phyloP scores from a whole-genome alignment of 177 flowering plant genomes.

The Telopea speciosissima region DNA sequence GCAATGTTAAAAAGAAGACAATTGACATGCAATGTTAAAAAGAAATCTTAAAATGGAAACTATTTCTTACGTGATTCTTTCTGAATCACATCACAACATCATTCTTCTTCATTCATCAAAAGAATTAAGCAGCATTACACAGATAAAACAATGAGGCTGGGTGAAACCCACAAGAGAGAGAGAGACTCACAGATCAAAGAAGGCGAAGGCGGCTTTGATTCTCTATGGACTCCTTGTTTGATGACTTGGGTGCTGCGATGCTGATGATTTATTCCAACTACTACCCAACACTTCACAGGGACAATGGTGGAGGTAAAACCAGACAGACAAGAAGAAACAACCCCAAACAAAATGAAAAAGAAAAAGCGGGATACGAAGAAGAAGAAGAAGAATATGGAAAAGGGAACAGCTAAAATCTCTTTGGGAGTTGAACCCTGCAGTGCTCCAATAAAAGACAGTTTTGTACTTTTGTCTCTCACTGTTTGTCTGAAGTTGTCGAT shows the following conservation, averaged over 20 bases:
- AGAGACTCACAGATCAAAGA: slow-evolving; percentile 9
- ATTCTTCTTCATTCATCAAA: too few relatives aligned
- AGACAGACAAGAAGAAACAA: not conserved
- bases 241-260: not conserved
- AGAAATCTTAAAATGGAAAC: too few relatives aligned
- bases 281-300: not conserved
- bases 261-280: slow-evolving; percentile 3
- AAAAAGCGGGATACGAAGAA: slow-evolving; percentile 8
- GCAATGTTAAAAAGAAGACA: too few relatives aligned
- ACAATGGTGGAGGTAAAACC: not conserved
- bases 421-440: slow-evolving; percentile 43
- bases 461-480: slow-evolving; percentile 2
- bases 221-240: not conserved
- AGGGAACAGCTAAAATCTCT: slow-evolving; percentile 18
- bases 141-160: too few relatives aligned
- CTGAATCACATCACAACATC: too few relatives aligned
- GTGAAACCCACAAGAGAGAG: too few relatives aligned
- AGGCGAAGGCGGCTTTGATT: not conserved
- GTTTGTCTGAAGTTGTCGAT: slow-evolving; percentile 1
- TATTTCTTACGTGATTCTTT: too few relatives aligned
- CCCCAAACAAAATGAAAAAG: too few relatives aligned
- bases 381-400: not conserved
- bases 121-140: too few relatives aligned
- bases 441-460: not conserved
- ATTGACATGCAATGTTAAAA: too few relatives aligned